Base-by-base conservation (phyloP, 2,329 filamentous ascomycete species). In the Alternaria burnsii region DNA sequence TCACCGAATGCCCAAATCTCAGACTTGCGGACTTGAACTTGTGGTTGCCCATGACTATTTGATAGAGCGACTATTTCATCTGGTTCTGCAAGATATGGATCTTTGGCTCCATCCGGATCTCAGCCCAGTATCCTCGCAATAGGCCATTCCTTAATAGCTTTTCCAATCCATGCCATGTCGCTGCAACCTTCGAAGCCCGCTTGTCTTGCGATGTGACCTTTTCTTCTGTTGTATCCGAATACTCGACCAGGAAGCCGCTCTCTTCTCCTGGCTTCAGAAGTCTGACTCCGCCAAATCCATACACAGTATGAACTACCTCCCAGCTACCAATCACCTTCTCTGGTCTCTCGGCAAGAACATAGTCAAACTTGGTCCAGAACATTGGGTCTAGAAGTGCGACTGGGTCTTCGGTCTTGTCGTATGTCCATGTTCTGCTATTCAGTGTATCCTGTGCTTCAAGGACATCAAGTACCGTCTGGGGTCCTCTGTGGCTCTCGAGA, bases 301-400 rank as follows among this genome's bases (percentile, higher is more conserved):
- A 76, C 3, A 88, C 78, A 2, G 80, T 80, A 34, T 82, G 80
- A 2, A 85, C 71, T 9, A 83, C 79, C 44, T 83, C 78, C 87
- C 87, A 89, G 4, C 73, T 77, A 0, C 81, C 82, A 47, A 86
- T 84, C 28, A 81, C 68, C 62, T 78, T 74, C 63, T 82, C 74
- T 10, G 84, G 79, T 58, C 78, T 75, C 73, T 89, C 87, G 1
- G 84, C 80, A 24, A 89, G 75, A 3, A 83, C 83, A 65, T 87
- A 89, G 65, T 89, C 85, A 60, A 89, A 87, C 6, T 78, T 74
- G 1, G 79, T 73, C 87, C 87, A 89, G 71, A 89, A 89, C 3
- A 70, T 60, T 0, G 82, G 80, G 20, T 84, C 79, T 1, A 83
- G 77, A 34, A 87, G 81, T 3, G 70, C 65, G 3, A 75, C 66